Conservation (phyloP, 2,329 filamentous ascomycete genomes). For the Chaetomiaceae sp. region DNA sequence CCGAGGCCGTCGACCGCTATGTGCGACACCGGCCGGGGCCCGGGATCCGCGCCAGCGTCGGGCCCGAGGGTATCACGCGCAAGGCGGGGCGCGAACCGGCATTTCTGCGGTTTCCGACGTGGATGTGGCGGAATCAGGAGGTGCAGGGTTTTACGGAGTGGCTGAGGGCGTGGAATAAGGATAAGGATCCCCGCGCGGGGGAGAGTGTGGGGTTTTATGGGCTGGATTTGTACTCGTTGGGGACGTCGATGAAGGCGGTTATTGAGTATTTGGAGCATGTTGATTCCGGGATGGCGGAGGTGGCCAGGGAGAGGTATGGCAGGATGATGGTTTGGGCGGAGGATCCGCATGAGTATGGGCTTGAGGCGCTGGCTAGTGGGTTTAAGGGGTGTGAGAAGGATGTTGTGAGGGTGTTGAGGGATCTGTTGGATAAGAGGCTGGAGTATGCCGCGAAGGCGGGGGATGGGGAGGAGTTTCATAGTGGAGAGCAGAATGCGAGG, state of each 20-base stretch:
- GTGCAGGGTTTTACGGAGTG: constrained; percentile 48
- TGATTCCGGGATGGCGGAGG: constrained; percentile 39
- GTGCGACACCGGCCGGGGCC: constrained; percentile 42
- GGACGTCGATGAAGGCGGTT: constrained; percentile 40
- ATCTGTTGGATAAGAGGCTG: constrained; percentile 39
- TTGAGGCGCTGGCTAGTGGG: constrained; percentile 33
- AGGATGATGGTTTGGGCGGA: constrained; percentile 45
- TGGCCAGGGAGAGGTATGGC: constrained; percentile 41
- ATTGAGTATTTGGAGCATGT: constrained; percentile 44
- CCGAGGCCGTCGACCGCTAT: constrained; percentile 46
- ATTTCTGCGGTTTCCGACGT: constrained; percentile 48
- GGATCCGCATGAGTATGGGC: constrained; percentile 45
- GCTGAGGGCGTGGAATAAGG: constrained; percentile 41
- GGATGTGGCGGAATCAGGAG: constrained; percentile 53
- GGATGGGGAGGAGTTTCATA: constrained; percentile 44
- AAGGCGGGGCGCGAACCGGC: constrained; percentile 30
- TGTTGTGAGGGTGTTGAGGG: constrained; percentile 41
- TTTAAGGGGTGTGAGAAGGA: constrained; percentile 42
- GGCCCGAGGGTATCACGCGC: constrained; percentile 24
- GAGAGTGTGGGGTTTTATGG: constrained; percentile 41
- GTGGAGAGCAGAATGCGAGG: constrained; percentile 46
- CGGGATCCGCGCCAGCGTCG: constrained; percentile 28
- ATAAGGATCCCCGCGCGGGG: constrained; percentile 9
- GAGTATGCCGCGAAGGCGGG: constrained; percentile 33
- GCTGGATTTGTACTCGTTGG: constrained; percentile 48